phyloP scores from a whole-genome alignment of 2,329 filamentous ascomycete genomes.

The Aspergillus carbonarius region DNA sequence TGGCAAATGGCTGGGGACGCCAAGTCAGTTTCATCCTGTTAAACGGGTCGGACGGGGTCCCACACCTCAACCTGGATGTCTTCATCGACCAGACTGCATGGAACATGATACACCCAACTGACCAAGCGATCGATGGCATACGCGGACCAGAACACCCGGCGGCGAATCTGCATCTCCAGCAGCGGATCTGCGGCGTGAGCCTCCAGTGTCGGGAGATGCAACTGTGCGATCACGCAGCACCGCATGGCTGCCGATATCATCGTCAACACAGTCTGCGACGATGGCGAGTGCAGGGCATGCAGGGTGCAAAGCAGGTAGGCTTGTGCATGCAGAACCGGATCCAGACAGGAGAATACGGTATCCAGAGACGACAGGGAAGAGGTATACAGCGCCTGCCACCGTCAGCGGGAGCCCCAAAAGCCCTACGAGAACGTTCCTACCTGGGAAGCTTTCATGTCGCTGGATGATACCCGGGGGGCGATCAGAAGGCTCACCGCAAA shows the following conservation, averaged over 20 bases:
- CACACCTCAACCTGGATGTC: constrained; percentile 2
- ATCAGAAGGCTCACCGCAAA: constrained; percentile 3
- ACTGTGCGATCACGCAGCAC: constrained; percentile 3
- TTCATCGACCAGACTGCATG: not conserved
- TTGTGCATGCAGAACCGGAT: not conserved
- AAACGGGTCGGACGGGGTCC: too few species aligned
- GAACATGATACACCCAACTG: constrained; percentile 5
- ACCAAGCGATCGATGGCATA: constrained; percentile 5
- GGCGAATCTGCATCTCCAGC: not conserved
- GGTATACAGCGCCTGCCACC: not conserved
- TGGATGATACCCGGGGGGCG: not conserved
- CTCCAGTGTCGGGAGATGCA: not conserved
- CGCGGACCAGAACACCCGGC: constrained; percentile 4
- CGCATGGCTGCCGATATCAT: constrained; percentile 5
- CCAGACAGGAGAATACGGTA: constrained; percentile 1
- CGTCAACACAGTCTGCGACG: constrained; percentile 1
- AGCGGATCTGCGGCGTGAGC: not conserved
- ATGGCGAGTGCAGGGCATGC: constrained; percentile 4
- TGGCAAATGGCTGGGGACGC: not conserved
- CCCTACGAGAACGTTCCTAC: not conserved
- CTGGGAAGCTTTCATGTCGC: not conserved
- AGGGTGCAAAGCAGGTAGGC: constrained; percentile 4
- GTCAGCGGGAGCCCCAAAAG: not conserved
- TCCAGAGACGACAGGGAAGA: not conserved
- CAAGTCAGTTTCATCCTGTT: not conserved